Evolutionary conservation across 805 yeast species (phyloP).

Genomic region (Yarrowia phangngaensis): DNA sequence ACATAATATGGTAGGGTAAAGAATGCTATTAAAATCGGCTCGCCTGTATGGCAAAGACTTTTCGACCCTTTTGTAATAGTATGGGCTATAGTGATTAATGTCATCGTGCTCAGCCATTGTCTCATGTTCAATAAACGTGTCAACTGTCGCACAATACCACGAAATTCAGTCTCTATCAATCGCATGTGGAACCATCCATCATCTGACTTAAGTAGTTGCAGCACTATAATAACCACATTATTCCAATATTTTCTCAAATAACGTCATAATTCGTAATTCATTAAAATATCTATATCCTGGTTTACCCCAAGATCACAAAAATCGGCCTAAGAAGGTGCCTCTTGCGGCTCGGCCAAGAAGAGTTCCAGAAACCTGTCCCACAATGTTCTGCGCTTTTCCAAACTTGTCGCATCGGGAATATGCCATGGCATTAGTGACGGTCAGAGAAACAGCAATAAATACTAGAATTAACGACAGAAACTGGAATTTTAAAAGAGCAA

Average conservation of each 20-base stretch:
- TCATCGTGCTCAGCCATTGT: too few species aligned
- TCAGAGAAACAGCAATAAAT: constrained; percentile 63
- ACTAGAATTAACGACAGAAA: constrained; percentile 53
- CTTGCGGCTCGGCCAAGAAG: constrained; percentile 23
- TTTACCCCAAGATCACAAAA: neutral
- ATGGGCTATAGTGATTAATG: too few species aligned
- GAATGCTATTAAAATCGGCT: too few species aligned
- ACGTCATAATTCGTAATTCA: constrained; percentile 2
- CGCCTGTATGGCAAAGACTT: too few species aligned
- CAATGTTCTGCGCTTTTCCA: constrained; percentile 72
- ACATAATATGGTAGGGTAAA: too few species aligned
- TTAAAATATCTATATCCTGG: neutral
- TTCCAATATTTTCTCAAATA: neutral
- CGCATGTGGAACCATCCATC: too few species aligned
- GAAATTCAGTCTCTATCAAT: too few species aligned
- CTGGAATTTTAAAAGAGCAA: constrained; percentile 76
- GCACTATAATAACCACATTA: neutral
- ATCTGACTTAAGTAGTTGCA: too few species aligned
- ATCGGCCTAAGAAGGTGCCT: constrained; percentile 9
- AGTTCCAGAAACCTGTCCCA: constrained; percentile 41
- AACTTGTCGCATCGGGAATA: constrained; percentile 90
- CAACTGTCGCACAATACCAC: too few species aligned
- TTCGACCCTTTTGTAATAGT: too few species aligned
- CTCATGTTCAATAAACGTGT: too few species aligned
- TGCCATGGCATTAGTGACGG: constrained; percentile 80